phyloP scores from a whole-genome alignment of 805 yeast genomes.

The Maudiozyma serrabonitensis region DNA sequence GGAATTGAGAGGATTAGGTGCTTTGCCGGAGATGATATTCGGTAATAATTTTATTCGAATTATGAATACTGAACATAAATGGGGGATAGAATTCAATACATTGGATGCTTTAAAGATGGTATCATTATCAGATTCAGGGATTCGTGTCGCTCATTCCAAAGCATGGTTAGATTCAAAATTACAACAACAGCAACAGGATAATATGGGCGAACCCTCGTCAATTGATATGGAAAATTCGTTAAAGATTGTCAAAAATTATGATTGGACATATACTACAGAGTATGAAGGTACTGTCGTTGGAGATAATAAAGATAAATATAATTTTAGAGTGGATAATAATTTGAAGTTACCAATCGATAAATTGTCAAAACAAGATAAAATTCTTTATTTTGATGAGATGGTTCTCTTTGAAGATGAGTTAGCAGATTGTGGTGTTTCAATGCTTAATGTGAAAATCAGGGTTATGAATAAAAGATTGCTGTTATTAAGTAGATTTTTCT shows the following conservation, averaged over 20 bases:
- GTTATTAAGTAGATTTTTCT: slow-evolving; percentile 63
- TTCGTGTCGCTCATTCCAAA: slow-evolving; percentile 76
- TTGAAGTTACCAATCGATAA: slow-evolving; percentile 57
- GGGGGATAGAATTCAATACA: slow-evolving; percentile 59
- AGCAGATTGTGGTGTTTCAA: slow-evolving; percentile 90
- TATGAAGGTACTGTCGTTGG: slow-evolving; percentile 52
- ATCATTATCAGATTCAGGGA: slow-evolving; percentile 38
- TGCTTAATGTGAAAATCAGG: slow-evolving; percentile 67
- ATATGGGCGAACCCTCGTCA: slow-evolving; percentile 11
- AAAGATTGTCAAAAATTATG: slow-evolving; percentile 72
- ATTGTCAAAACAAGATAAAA: slow-evolving; percentile 69
- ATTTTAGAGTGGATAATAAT: slow-evolving; percentile 24
- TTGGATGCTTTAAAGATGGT: slow-evolving; percentile 58
- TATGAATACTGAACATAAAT: slow-evolving; percentile 32
- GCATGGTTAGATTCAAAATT: slow-evolving; percentile 56
- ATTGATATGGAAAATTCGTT: slow-evolving; percentile 32
- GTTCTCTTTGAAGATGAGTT: slow-evolving; percentile 88
- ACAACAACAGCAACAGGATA: slow-evolving; percentile 26
- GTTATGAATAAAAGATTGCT: slow-evolving; percentile 80
- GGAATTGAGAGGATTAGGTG: slow-evolving; percentile 46
- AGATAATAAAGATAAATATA: slow-evolving; percentile 4
- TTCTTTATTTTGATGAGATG: slow-evolving; percentile 80
- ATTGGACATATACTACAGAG: slow-evolving; percentile 88
- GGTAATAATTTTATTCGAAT: slow-evolving; percentile 67
- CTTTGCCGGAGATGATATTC: slow-evolving; percentile 96